Conservation (phyloP, 2,329 filamentous ascomycete species). For the Taxawa tesnikishii region DNA sequence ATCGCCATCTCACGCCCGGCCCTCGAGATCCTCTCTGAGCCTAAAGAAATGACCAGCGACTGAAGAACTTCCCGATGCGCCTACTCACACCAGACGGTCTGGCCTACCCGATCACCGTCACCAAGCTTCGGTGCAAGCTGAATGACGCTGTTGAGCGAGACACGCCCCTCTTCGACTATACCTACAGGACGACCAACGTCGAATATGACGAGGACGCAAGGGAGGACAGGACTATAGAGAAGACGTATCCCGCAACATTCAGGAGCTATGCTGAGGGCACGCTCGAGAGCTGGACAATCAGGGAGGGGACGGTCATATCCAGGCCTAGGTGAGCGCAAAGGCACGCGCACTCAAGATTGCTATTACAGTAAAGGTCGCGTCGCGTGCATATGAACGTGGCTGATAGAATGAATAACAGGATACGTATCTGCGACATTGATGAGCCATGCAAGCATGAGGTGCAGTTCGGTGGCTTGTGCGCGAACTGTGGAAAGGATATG, state of each 20-base stretch:
- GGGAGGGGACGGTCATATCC: slow-evolving; percentile 49
- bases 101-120: slow-evolving; percentile 88
- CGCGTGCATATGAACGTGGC: too few relatives aligned
- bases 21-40: too few relatives aligned
- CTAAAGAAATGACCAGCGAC: neutral
- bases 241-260: slow-evolving; percentile 65
- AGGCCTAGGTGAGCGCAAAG: slow-evolving; percentile 21
- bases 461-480: slow-evolving; percentile 84
- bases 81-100: slow-evolving; percentile 42
- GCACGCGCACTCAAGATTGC: too few relatives aligned
- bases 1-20: neutral
- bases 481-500: slow-evolving; percentile 91
- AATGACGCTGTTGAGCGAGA: slow-evolving; percentile 66
- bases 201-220: slow-evolving; percentile 62
- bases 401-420: slow-evolving; percentile 21
- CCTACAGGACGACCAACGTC: slow-evolving; percentile 62
- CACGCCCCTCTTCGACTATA: slow-evolving; percentile 74
- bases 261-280: slow-evolving; percentile 74
- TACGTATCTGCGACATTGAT: slow-evolving; percentile 61
- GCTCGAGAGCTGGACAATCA: slow-evolving; percentile 64
- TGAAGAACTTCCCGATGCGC: slow-evolving; percentile 26
- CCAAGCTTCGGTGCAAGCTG: slow-evolving; percentile 63
- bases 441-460: slow-evolving; percentile 86
- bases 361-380: too few relatives aligned
- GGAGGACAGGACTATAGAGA: slow-evolving; percentile 49